Conservation (phyloP, 805 yeast genomes). For the Suhomyces canberraensis region DNA sequence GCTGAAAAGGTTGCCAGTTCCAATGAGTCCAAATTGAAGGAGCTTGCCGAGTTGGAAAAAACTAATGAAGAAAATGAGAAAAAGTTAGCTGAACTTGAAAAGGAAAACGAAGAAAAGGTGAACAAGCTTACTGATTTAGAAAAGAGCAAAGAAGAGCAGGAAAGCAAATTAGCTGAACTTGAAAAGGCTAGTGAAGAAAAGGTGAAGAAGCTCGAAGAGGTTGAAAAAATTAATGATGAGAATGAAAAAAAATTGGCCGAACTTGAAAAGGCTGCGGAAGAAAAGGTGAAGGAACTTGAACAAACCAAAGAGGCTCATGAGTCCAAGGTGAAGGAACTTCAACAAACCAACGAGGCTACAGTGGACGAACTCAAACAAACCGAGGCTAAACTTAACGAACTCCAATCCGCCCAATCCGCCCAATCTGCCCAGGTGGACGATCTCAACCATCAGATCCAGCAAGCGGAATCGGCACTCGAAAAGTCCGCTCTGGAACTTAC, state of each 20-base stretch:
- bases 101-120: not conserved
- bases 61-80: not conserved
- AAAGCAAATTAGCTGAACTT: not conserved
- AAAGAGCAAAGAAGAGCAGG: not conserved
- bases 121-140: not conserved
- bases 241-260: not conserved
- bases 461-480: not conserved
- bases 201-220: not conserved
- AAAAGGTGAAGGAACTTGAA: slow-evolving; percentile 1
- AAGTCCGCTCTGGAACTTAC: not conserved
- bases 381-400: not conserved
- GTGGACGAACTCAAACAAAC: not conserved
- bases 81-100: not conserved
- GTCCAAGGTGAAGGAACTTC: not conserved
- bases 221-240: not conserved
- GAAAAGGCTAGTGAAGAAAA: slow-evolving; percentile 1
- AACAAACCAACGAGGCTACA: not conserved
- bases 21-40: not conserved
- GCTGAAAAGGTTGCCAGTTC: not conserved
- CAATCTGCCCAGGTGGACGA: not conserved
- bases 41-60: not conserved
- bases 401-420: not conserved
- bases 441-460: not conserved
- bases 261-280: not conserved
- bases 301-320: not conserved